These are phyloP conservation scores for Geotrichum europaeum DNA, from an alignment of 1,139 yeast genomes.

Conservation along the genomic window DNA sequence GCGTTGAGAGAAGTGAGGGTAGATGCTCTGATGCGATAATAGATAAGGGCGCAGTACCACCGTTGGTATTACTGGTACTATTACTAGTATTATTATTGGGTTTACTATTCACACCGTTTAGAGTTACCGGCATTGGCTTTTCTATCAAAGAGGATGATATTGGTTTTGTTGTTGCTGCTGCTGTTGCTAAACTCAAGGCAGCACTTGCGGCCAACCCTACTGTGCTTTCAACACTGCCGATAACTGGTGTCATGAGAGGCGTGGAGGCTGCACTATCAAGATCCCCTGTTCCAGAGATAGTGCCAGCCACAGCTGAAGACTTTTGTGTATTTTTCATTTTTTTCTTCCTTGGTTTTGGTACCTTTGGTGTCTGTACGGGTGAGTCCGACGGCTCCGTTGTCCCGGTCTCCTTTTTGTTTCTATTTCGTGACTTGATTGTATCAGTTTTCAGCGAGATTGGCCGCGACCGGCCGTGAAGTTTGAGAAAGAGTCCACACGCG, in stretches of 20 bases:
- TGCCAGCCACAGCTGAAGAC: neutral
- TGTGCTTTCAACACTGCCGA: neutral
- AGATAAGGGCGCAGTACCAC: neutral
- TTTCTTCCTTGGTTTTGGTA: neutral
- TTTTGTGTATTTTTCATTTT: neutral
- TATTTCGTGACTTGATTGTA: conserved; percentile 81
- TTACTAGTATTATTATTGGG: neutral
- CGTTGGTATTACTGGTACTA: neutral
- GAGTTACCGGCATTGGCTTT: neutral
- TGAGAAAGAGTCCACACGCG: conserved; percentile 89
- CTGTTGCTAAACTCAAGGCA: neutral
- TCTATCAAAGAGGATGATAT: neutral
- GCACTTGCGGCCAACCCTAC: neutral
- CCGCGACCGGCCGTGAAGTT: conserved; percentile 86
- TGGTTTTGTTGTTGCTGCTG: neutral
- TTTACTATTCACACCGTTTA: neutral
- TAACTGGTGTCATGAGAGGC: neutral
- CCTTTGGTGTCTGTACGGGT: conserved; percentile 5
- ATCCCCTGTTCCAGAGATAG: neutral
- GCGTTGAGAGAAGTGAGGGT: neutral
- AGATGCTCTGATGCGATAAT: neutral
- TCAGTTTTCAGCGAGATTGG: conserved; percentile 89
- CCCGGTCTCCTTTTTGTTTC: conserved; percentile 50
- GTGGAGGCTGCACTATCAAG: neutral
- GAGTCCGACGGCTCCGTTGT: conserved; percentile 4